Evolutionary conservation across 2,329 filamentous ascomycete species (phyloP).

Genomic region (Nigrospora sphaerica): DNA sequence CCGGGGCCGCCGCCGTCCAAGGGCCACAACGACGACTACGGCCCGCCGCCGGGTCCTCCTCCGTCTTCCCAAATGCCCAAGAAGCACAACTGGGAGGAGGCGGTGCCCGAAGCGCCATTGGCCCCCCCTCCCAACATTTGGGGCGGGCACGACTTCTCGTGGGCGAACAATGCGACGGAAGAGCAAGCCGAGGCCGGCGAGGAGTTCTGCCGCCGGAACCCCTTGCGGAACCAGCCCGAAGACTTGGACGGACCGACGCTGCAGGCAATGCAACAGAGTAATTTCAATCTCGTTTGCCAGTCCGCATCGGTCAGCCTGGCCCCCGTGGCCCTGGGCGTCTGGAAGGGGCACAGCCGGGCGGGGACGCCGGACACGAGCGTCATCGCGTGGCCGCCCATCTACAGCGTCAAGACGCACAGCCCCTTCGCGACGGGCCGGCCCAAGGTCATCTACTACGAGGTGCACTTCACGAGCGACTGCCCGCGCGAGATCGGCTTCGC

Average conservation of each 20-base stretch:
- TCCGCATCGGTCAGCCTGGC: constrained; percentile 39
- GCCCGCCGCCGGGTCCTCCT: constrained; percentile 29
- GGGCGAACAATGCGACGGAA: constrained; percentile 61
- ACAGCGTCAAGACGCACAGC: constrained; percentile 52
- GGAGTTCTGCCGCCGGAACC: constrained; percentile 56
- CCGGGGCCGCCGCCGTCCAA: constrained; percentile 18
- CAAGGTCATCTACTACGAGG: constrained; percentile 65
- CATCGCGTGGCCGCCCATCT: constrained; percentile 62
- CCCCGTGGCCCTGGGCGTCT: constrained; percentile 41
- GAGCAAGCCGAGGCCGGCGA: constrained; percentile 58
- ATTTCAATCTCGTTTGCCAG: constrained; percentile 44
- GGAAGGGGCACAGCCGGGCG: constrained; percentile 34
- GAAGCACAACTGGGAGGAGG: constrained; percentile 60
- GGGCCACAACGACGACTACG: constrained; percentile 13
- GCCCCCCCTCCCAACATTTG: constrained; percentile 66
- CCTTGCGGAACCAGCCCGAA: constrained; percentile 12
- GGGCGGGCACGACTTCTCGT: constrained; percentile 54
- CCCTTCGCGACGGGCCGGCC: constrained; percentile 35
- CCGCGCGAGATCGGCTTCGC: constrained; percentile 44
- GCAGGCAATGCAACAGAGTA: constrained; percentile 39
- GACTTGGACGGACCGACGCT: constrained; percentile 42
- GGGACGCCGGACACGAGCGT: constrained; percentile 55
- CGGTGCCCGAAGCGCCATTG: constrained; percentile 65
- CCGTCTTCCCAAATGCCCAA: constrained; percentile 9
- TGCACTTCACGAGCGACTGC: constrained; percentile 45